Evolutionary conservation across 2,329 filamentous ascomycete species (phyloP).

Genomic region (Talaromyces sp.): DNA sequence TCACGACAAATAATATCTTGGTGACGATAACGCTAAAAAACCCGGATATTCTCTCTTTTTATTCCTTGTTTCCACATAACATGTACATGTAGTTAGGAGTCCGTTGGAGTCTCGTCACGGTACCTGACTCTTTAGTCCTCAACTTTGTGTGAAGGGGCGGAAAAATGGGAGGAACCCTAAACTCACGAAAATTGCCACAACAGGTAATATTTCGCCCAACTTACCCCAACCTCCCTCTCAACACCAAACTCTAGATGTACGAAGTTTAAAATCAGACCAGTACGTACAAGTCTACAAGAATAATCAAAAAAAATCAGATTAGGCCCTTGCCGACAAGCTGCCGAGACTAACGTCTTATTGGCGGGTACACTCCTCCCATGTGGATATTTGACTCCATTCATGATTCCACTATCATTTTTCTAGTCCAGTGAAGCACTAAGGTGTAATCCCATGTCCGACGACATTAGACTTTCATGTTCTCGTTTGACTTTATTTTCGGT

Average conservation of each 20-base stretch:
- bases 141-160: background rate
- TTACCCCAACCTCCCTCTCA: background rate
- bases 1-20: background rate
- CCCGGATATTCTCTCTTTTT: background rate
- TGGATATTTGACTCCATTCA: background rate
- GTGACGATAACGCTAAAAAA: background rate
- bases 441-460: background rate
- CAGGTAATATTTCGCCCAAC: background rate
- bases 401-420: background rate
- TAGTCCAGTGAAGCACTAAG: background rate
- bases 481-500: background rate
- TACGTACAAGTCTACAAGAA: background rate
- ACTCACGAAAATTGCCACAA: background rate
- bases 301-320: background rate
- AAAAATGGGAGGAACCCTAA: background rate
- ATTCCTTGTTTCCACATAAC: background rate
- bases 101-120: background rate
- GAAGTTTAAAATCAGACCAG: background rate
- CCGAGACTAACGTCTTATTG: background rate
- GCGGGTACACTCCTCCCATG: background rate
- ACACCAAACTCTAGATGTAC: background rate
- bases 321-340: background rate
- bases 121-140: background rate
- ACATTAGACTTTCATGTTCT: background rate
- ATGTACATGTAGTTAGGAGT: too few relatives aligned